Base-by-base conservation (phyloP, 768 basidiomycete genomes). In the Pilatotrama ljubarskyi region DNA sequence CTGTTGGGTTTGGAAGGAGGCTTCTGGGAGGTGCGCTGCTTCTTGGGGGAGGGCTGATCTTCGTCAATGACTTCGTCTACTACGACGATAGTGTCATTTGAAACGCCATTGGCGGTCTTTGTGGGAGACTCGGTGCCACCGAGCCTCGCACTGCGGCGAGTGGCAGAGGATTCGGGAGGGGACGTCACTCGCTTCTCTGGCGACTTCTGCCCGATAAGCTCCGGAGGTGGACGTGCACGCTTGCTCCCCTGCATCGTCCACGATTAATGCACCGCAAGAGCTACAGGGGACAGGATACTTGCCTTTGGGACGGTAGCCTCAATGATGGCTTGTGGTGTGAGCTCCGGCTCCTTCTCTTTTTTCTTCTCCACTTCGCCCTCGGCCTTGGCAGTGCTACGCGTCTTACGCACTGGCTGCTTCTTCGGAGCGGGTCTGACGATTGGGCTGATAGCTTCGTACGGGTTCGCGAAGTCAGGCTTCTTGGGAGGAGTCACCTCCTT, bases 251-350 rank as follows among this genome's bases (percentile, higher is more conserved):
- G 68, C 22, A 64, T 5, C 17, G 25, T 22, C 41, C 60, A 41
- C 61, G 24, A 44, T 66, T 20, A 66, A 57, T 24, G 7, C 20
- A 55, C 8, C 26, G 38, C 25, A 26, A 18, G 48, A 7, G 3
- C 14, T 15, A 38, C n/a, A 18, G 57, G 40, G 4, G 40, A 24
- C 35, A 51, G 24, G 1, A 7, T 17, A 72, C 80, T 58, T 59
- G 84, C 86, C 79, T 85, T 89, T 14, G 90, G 90, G 13, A 91
- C 67, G 1, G 90, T 91, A 2, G 89, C 88, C 72, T 90, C 88
- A 44, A 92, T 87, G 50, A 90, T 86, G 37, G 82, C 83, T 62
- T 88, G 87, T 1, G 85, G 81, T 36, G 85, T 83, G 49, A 77
- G 24, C 54, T 70, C 70, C 1, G 64, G 62, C 25, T 65, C 64